Evolutionary conservation across 2,329 filamentous ascomycete species (phyloP).

Genomic region (Aureobasidium sp.): DNA sequence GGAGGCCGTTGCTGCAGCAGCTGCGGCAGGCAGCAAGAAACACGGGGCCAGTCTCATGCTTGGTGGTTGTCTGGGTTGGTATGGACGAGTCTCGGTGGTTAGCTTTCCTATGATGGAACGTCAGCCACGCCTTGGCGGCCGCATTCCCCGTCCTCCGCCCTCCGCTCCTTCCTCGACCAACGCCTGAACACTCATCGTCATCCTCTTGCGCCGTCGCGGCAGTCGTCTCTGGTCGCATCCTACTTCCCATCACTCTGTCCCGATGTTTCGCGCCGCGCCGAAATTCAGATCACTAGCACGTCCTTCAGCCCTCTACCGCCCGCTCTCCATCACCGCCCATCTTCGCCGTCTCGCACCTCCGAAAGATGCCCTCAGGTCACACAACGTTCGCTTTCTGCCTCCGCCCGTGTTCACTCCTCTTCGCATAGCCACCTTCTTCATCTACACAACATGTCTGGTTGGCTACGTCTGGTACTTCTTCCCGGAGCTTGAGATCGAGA

Average conservation of each 20-base stretch:
- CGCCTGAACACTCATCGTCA: not conserved
- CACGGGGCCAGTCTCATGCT: conserved; percentile 41
- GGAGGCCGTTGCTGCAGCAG: conserved; percentile 25
- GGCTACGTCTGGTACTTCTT: conserved; percentile 22
- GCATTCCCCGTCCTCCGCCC: not conserved
- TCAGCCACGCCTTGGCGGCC: conserved; percentile 6
- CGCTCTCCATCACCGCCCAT: conserved; percentile 1
- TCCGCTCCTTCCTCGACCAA: not conserved
- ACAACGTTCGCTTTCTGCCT: conserved; percentile 33
- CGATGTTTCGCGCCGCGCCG: conserved; percentile 13
- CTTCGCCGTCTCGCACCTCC: not conserved
- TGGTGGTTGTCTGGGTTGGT: conserved; percentile 17
- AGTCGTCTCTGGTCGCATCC: not conserved
- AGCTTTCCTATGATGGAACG: conserved; percentile 1
- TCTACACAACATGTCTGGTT: conserved; percentile 22
- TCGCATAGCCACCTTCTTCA: conserved; percentile 19
- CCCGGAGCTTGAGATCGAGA: conserved; percentile 25
- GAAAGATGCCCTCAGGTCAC: not conserved
- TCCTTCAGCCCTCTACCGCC: not conserved
- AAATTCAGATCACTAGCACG: conserved; percentile 8
- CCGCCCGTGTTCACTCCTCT: conserved; percentile 30
- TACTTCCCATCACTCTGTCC: not conserved
- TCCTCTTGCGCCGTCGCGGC: not conserved
- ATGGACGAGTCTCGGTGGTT: not conserved
- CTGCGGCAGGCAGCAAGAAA: conserved; percentile 35